A percentile compares a stretch with the other conserved stretches of the same genome.
Evolutionary conservation across 768 basidiomycete genomes (phyloP).

Genomic region (Inosperma sp.): DNA sequence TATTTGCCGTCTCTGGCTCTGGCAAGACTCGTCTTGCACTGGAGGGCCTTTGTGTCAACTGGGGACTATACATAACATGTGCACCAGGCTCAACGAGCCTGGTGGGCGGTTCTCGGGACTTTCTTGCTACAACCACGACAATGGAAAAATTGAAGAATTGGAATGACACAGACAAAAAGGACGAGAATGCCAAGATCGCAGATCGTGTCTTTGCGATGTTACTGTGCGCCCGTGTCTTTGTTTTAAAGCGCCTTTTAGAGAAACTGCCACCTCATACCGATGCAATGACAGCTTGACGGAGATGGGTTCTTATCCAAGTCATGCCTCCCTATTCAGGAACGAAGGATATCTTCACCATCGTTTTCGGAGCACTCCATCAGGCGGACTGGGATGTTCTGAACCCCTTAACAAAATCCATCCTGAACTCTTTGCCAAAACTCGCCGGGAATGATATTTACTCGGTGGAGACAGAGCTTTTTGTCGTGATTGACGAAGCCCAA

Average conservation of each 20-base stretch:
- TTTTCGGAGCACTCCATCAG: neutral
- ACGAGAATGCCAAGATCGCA: neutral
- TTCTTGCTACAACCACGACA: neutral
- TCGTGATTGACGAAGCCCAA: neutral
- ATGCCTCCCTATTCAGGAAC: neutral
- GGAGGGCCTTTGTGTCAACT: neutral
- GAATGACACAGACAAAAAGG: neutral
- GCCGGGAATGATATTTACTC: neutral
- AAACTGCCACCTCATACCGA: neutral
- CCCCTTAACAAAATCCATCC: neutral
- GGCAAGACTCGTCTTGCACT: no score
- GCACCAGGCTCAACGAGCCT: neutral
- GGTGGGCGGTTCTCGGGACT: neutral
- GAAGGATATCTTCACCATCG: neutral
- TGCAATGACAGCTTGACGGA: neutral
- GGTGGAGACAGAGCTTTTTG: neutral
- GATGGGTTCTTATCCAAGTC: no score
- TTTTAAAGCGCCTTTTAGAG: neutral
- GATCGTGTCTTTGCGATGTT: neutral
- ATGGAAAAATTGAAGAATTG: neutral
- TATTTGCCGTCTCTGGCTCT: no score
- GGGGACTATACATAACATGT: neutral
- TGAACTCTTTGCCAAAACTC: neutral
- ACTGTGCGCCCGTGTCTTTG: neutral
- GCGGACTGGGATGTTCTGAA: neutral